Evolutionary conservation across 441 rosid genomes (phyloP).

Genomic region (Corymbia calophylla): DNA sequence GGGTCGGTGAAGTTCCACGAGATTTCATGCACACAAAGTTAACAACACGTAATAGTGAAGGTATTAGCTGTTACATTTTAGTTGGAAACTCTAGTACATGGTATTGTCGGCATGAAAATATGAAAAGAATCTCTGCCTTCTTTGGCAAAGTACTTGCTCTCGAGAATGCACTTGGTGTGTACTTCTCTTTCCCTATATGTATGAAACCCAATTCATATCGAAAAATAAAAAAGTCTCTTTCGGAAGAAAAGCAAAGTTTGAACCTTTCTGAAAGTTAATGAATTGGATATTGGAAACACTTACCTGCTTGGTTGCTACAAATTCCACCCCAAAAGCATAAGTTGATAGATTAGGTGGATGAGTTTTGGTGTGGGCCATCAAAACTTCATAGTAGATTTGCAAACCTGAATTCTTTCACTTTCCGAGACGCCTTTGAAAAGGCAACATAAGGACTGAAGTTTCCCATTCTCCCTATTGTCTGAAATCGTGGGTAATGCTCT

Average conservation of each 20-base stretch:
- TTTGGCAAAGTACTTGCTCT: neutral
- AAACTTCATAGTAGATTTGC: too few species aligned
- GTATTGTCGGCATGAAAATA: neutral
- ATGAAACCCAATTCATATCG: neutral
- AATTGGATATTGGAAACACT: neutral
- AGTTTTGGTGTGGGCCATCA: neutral
- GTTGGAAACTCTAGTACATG: neutral
- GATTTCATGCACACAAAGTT: neutral
- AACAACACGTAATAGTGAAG: neutral
- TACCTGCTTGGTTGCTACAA: neutral
- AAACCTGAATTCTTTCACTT: too few species aligned
- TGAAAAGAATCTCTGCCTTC: neutral
- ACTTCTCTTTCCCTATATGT: neutral
- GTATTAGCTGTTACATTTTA: constrained; percentile 3
- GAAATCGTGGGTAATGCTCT: neutral
- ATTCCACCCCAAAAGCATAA: neutral
- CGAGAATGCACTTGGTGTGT: neutral
- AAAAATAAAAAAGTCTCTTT: neutral
- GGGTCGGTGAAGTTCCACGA: neutral
- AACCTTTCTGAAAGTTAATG: neutral
- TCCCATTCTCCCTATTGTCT: neutral
- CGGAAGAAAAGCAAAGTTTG: neutral
- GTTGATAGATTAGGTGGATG: neutral
- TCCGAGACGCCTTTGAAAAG: too few species aligned
- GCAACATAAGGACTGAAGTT: neutral